Percentiles rank a stretch among this genome's conserved stretches.
Evolutionary conservation across 2,329 filamentous ascomycete species (phyloP).

Genomic region (Exserohilum rostratum): DNA sequence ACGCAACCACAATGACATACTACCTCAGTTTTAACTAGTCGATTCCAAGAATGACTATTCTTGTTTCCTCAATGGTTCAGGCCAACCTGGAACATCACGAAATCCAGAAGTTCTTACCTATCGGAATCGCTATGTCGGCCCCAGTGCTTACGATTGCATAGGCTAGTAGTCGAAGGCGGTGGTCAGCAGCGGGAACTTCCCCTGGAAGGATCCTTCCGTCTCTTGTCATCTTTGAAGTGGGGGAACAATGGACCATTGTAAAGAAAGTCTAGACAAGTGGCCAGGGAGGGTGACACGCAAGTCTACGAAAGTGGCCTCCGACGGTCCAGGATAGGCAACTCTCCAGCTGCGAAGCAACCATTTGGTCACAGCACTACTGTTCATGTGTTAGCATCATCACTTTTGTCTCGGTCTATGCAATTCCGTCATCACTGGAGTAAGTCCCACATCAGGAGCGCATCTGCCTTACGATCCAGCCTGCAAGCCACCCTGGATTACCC

Average conservation of each 20-base stretch:
- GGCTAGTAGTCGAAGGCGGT: not conserved
- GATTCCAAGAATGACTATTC: not conserved
- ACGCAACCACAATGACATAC: not conserved
- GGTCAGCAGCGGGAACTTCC: not conserved
- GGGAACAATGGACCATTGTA: not conserved
- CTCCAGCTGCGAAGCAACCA: too few species aligned
- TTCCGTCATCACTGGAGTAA: not conserved
- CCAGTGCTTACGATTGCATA: not conserved
- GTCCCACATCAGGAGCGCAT: not conserved
- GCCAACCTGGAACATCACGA: not conserved
- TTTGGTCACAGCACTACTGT: too few species aligned
- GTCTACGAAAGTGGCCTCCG: not conserved
- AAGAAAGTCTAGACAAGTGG: not conserved
- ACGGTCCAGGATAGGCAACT: too few species aligned
- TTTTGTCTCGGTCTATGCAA: not conserved
- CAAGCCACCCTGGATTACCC: conserved; percentile 2
- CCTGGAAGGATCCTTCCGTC: not conserved
- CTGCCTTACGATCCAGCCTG: not conserved
- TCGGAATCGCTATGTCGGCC: not conserved
- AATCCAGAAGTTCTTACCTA: not conserved
- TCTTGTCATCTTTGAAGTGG: not conserved
- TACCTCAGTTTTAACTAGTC: not conserved
- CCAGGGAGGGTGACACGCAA: not conserved
- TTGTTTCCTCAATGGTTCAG: not conserved
- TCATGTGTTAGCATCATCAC: not conserved